Evolutionary conservation across 176 grass and related monocot genomes (phyloP), one percentile per base, ranked within the genome.

Genomic region (Paspalum notatum): DNA sequence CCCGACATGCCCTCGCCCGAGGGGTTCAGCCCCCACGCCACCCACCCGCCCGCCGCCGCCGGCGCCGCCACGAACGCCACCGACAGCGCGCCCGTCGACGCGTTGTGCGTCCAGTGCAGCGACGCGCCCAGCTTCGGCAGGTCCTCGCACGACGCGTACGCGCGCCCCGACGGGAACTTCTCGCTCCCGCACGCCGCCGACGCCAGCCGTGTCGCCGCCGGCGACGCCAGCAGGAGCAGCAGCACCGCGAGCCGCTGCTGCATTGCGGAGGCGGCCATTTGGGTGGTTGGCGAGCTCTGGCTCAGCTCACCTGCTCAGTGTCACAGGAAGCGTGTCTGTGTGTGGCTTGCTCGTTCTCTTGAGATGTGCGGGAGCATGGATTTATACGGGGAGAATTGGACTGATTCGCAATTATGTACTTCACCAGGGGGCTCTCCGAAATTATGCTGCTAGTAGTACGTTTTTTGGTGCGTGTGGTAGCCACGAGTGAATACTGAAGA

Each of bases 21-120:
- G 1, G 92, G 92, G 84, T 94, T 94, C 13, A 94, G 87, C 0
- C 62, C 92, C 92, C 89, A 94, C 17, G 92, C 86, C 26, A 91
- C 92, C 92, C 92, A 94, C 42, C 92, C 92, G 44, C 68, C 69
- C 7, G 76, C 0, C 5, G 37, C 59, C 8, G 89, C 77, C 2
- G 92, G 89, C 39, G 92, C 73, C 6, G 86, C 86, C 54, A 91
- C 89, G 84, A 94, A 91, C 12, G 92, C 92, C 25, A 94, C 12
- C 0, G 87, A 91, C 20, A 94, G 86, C 0, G 72, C 40, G 8
- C 8, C 38, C 68, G 62, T 73, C 24, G 77, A 1, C 43, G 63
- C 50, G 84, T 94, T 84, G 87, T 91, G 77, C 13, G 89, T 87
- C 87, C 87, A 94, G 84, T 91, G 89, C 24, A 94, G 77, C 37